phyloP scores from a whole-genome alignment of 371 early-diverging fungal genomes.

The Edhazardia aedis region DNA sequence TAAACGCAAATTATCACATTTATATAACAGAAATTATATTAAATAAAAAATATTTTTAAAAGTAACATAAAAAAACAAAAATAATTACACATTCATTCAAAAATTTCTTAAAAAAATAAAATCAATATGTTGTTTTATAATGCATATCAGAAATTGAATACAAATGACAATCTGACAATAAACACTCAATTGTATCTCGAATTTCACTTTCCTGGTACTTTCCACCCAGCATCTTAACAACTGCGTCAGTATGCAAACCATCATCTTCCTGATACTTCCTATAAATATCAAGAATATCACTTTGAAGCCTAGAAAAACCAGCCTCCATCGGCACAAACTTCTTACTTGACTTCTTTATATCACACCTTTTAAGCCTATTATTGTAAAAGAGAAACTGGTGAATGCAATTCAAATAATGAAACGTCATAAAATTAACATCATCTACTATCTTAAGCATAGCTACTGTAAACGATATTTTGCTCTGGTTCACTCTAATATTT shows the following conservation, averaged over 20 bases:
- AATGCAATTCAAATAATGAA: slow-evolving; percentile 15
- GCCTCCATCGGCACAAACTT: slow-evolving; percentile 1
- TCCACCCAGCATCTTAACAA: slow-evolving; percentile 25
- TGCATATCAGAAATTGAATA: slow-evolving; percentile 15
- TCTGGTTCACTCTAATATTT: slow-evolving; percentile 17
- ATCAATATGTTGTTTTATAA: slow-evolving; percentile 32
- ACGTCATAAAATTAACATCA: slow-evolving; percentile 20
- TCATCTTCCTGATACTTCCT: slow-evolving; percentile 32
- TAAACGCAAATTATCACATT: no score
- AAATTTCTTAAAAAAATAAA: no score
- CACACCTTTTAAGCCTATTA: slow-evolving; percentile 4
- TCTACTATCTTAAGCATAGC: slow-evolving; percentile 11
- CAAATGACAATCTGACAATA: slow-evolving; percentile 27
- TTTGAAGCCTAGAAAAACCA: slow-evolving; percentile 12
- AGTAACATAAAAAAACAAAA: no score
- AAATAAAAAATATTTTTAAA: no score
- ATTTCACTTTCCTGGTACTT: slow-evolving; percentile 24
- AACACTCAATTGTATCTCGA: slow-evolving; percentile 17
- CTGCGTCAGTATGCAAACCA: slow-evolving; percentile 26
- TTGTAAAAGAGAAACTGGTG: slow-evolving; percentile 11
- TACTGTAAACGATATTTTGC: slow-evolving; percentile 16
- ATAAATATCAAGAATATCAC: slow-evolving; percentile 24
- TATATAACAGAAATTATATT: no score
- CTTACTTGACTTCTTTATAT: background rate
- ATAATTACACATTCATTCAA: no score